A percentile compares a stretch with the other conserved stretches of the same genome.
Conservation (phyloP, 352 stramenopile genomes). For the Peronosclerospora sorghi region DNA sequence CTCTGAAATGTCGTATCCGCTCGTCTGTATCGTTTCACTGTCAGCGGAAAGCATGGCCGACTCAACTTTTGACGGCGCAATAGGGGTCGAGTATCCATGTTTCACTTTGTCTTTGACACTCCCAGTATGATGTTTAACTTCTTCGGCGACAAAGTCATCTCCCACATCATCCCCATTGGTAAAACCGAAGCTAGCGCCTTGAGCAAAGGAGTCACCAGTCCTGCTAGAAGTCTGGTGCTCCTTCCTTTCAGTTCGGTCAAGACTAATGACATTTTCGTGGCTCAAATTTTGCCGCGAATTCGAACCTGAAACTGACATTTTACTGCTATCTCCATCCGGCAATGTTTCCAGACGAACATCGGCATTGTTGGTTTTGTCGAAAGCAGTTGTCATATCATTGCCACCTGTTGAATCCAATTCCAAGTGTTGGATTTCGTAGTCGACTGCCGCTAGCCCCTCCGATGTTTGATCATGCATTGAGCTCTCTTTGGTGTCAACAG, state of each 20-base stretch:
- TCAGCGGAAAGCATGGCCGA: slow-evolving; percentile 5
- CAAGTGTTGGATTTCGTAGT: slow-evolving; percentile 4
- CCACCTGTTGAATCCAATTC: background rate
- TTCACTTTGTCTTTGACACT: too few species aligned
- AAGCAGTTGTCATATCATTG: slow-evolving; percentile 1
- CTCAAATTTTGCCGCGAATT: slow-evolving; percentile 3
- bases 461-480: slow-evolving; percentile 2
- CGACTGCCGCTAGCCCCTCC: slow-evolving; percentile 3
- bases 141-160: slow-evolving; percentile 11
- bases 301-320: slow-evolving; percentile 1
- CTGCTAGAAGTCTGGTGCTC: slow-evolving; percentile 2
- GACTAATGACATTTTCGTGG: slow-evolving; percentile 10
- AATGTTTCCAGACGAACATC: slow-evolving; percentile 11
- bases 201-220: slow-evolving; percentile 15
- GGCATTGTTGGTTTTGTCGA: background rate
- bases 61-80: slow-evolving; percentile 6
- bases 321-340: slow-evolving; percentile 2
- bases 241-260: slow-evolving; percentile 9
- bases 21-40: slow-evolving; percentile 8
- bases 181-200: slow-evolving; percentile 7
- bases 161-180: slow-evolving; percentile 3
- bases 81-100: background rate
- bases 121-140: slow-evolving; percentile 2
- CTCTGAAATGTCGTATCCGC: slow-evolving; percentile 16
- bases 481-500: too few species aligned